These are phyloP conservation scores for Mycena epipterygia DNA, from an alignment of 768 basidiomycete genomes.

Conservation along the genomic window DNA sequence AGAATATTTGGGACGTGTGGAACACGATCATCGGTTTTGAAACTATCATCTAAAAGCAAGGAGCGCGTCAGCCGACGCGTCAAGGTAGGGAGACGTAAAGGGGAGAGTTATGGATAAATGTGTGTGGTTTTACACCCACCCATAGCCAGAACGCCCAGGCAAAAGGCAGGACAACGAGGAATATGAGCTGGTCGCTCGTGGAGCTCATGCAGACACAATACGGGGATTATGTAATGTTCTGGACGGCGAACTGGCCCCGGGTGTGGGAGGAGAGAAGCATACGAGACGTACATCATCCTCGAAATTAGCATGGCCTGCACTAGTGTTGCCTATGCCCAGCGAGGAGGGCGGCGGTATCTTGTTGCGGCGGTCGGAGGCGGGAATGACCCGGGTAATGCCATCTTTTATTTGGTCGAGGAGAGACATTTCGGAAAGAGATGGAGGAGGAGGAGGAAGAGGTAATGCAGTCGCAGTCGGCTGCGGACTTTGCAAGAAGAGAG, in stretches of 20 bases:
- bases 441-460: conserved; percentile 14
- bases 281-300: conserved; percentile 78
- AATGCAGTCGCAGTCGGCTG: too few relatives aligned
- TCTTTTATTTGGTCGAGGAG: conserved; percentile 71
- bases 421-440: conserved; percentile 55
- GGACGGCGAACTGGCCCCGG: conserved; percentile 26
- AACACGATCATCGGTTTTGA: conserved; percentile 86
- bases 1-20: conserved; percentile 86
- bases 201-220: conserved; percentile 52
- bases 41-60: conserved; percentile 79
- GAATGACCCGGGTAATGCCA: conserved; percentile 60
- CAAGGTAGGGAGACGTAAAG: conserved; percentile 33
- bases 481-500: neutral
- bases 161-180: conserved; percentile 76
- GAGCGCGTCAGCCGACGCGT: conserved; percentile 31
- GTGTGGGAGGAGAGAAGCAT: conserved; percentile 36
- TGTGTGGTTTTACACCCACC: conserved; percentile 54
- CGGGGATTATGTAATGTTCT: conserved; percentile 39
- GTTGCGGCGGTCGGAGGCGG: conserved; percentile 48
- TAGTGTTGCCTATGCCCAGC: conserved; percentile 66
- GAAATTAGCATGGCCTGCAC: conserved; percentile 70
- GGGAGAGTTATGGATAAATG: conserved; percentile 13
- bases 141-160: conserved; percentile 78
- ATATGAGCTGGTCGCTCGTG: conserved; percentile 63
- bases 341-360: conserved; percentile 55